Base-by-base conservation (phyloP, 495 filamentous ascomycete genomes). In the Margaritispora aquatica region DNA sequence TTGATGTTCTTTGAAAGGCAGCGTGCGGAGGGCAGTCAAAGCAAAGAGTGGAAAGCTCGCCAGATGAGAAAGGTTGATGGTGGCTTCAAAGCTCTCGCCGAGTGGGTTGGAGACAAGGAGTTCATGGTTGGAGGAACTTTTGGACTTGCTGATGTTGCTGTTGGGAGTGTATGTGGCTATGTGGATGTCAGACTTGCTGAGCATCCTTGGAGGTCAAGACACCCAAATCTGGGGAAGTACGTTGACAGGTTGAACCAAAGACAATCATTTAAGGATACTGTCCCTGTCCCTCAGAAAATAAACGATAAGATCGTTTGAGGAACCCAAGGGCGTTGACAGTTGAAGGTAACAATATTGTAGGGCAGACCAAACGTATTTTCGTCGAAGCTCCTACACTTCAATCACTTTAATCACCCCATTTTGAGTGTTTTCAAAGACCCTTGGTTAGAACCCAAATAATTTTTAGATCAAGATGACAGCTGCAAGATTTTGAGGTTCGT, bases 131-230 rank as follows among this genome's bases (percentile, higher is more conserved):
- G 21, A 17, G 56, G 34, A 11, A 59, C 34, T n/a, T 59, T 51
- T 52, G 29, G 56, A 10, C 20, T 59, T 17, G 55, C 55, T 2
- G 56, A 59, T 52, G 48, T 59, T 51, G 48, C 56, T 2, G 34
- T 22, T 51, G 56, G 56, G 9, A 46, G 2, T 59, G 56, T 59
- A n/a, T 46, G 47, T 58, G 56, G 56, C n/a, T 59, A 52, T 52
- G 22, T 26, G 4, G 56, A 59, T 46, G 47, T 51, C 17, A 38
- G 56, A 17, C 51, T 59, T 29, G 1, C 26, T 20, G 56, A 59
- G 26, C 44, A 59, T 51, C 26, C 26, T 31, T 59, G 56, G 56
- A 38, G 56, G 23, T 26, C 31, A 27, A 51, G 31, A 9, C 52
- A 59, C n/a, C 56, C 56, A 11, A 27, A 59, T 52, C 27, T 59